Evolutionary conservation across 805 yeast species (phyloP), one percentile per base, ranked within the genome.

Genomic region (Metschnikowia picachoensis): DNA sequence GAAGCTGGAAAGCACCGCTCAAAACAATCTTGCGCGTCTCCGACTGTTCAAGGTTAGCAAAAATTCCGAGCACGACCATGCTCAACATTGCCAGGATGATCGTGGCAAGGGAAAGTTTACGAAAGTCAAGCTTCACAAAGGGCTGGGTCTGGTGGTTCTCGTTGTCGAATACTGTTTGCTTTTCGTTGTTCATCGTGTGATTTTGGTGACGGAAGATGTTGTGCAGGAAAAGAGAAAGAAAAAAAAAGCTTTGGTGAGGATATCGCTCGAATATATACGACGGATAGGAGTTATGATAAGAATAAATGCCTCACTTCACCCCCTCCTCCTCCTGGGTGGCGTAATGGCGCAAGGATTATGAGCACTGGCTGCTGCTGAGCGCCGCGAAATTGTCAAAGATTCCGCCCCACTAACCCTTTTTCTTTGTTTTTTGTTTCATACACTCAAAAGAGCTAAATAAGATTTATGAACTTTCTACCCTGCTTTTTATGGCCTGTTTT

Each of bases 71-170:
- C 8, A n/a, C 34, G 13, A 28, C 35, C 37, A 40, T 27, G 32
- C 43, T 40, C 15, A 27, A 25, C 25, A 40, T 14, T n/a, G 17
- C 43, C 37, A 33, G 32, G 5, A 40, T 4, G 34, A 40, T 31
- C 16, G 37, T 27, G 32, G 43, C 37, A n/a, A 40, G 37, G 15
- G 43, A 33, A 7, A 40, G 9, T 8, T 11, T 20, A 27, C 37
- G 35, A 37, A 40, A 40, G 32, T 40, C 43, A 28, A 40, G 43
- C 7, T 10, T 14, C 31, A 40, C 25, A 16, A 13, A n/a, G 11
- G 37, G 16, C 27, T 35, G 31, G 9, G 17, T 14, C 17, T 38
- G 35, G 1, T 38, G 33, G 41, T 16, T 29, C n/a, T 15, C 28
- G 27, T 29, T 28, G 33, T 33, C 12, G 5, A 28, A 14, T 16